Conservation (phyloP, 768 basidiomycete species). For the Kwoniella shandongensis region DNA sequence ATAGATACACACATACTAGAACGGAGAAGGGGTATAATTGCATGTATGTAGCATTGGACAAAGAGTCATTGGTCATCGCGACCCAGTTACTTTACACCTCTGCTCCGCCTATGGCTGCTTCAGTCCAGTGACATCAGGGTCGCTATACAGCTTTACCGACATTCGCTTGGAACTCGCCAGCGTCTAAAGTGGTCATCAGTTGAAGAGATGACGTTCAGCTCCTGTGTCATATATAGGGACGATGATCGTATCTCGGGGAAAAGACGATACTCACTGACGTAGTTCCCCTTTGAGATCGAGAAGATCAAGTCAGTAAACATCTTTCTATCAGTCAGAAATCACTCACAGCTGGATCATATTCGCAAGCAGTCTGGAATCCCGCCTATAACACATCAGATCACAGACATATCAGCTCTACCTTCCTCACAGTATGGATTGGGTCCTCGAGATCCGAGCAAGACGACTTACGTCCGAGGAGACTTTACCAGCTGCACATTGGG, state of each 20-base stretch:
- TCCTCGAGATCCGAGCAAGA: neutral
- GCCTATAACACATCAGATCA: neutral
- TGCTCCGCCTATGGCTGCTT: neutral
- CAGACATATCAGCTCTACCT: neutral
- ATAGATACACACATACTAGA: too few relatives aligned
- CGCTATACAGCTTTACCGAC: neutral
- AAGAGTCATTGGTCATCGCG: too few relatives aligned
- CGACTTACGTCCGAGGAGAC: constrained; percentile 8
- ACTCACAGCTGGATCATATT: constrained; percentile 24
- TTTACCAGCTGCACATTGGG: constrained; percentile 1
- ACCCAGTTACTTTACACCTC: too few relatives aligned
- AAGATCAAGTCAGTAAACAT: too few relatives aligned
- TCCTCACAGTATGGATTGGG: neutral
- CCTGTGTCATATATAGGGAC: too few relatives aligned
- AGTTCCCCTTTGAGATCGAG: too few relatives aligned
- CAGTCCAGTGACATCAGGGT: neutral
- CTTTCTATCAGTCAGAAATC: too few relatives aligned
- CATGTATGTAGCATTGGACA: too few relatives aligned
- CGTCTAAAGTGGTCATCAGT: neutral
- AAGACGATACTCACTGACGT: too few relatives aligned
- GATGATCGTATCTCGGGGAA: too few relatives aligned
- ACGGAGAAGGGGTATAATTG: too few relatives aligned
- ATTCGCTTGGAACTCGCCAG: neutral
- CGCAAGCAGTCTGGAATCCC: constrained; percentile 22
- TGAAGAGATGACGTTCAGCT: too few relatives aligned